Evolutionary conservation across 768 basidiomycete species (phyloP), one percentile per base, ranked within the genome.

Genomic region (Gloeostereum incarnatum): DNA sequence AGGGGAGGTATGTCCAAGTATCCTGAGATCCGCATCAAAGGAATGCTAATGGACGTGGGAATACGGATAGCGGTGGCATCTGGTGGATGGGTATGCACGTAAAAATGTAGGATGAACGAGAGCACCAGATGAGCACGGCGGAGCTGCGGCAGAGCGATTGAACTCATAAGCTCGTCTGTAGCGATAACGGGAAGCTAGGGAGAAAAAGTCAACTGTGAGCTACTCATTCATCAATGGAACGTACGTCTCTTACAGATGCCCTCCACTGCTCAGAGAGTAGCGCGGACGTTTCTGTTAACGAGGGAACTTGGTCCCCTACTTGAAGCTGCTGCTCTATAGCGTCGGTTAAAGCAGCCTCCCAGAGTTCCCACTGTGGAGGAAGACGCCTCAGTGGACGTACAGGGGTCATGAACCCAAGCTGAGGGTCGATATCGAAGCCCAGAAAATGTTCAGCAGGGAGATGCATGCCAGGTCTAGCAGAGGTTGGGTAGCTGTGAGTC

Each of bases 71-170:
- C 55, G 4, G 47, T 39, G 23, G 60, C 50, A 13, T 60, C 48
- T 4, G 60, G 57, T 6, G 80, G 79, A 26, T 74, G 69, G 1
- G 87, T 87, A 59, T 97, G 93, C 18, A 81, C 78, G 60, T 91
- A 99, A 56, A 89, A 88, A 61, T 90, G 86, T 31, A 86, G 68
- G 32, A 97, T 73, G 71, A 85, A 96, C 5, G 92, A 75, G 25
- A 98, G 71, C 33, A 96, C 85, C 54, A 83, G 68, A 62, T 97
- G 91, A 2, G 90, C 91, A 33, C 92, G 78, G 45, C 91, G 82
- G 11, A 88, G 68, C 34, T 68, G 58, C 21, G 78, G 77, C 22
- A 76, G 56, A 46, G 86, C 72, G n/a, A n/a, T n/a, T n/a, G n/a
- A n/a, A 27, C 52, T 48, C 18, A 66, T 59, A 21, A 93, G 66